Conservation (phyloP, 1,139 yeast species). For the Zhuliangozyma blackwelliae region DNA sequence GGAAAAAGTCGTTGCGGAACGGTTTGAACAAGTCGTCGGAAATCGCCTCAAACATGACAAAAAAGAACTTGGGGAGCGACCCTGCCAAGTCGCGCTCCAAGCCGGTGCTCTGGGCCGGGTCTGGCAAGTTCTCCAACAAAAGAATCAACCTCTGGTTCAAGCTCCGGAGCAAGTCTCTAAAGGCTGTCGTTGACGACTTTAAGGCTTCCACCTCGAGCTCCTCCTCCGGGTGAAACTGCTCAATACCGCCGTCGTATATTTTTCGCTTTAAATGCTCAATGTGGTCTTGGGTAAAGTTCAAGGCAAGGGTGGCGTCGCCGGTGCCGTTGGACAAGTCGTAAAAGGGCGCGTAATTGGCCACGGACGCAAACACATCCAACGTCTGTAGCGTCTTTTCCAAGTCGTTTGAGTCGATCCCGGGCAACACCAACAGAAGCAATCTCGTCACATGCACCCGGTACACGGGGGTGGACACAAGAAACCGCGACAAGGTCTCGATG, state of each 20-base stretch:
- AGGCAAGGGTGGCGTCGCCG: slow-evolving; percentile 55
- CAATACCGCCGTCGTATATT: slow-evolving; percentile 17
- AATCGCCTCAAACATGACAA: slow-evolving; percentile 65
- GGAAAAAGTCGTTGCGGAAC: slow-evolving; percentile 50
- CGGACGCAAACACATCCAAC: slow-evolving; percentile 64
- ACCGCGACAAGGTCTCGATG: slow-evolving; percentile 62
- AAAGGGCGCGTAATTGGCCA: slow-evolving; percentile 73
- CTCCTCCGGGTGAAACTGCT: slow-evolving; percentile 27
- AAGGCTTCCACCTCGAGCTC: slow-evolving; percentile 55
- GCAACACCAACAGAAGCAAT: slow-evolving; percentile 61
- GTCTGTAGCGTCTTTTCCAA: slow-evolving; percentile 68
- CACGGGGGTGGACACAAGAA: slow-evolving; percentile 59
- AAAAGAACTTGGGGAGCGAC: slow-evolving; percentile 59
- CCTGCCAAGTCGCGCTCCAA: slow-evolving; percentile 53
- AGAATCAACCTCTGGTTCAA: slow-evolving; percentile 60
- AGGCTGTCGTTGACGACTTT: slow-evolving; percentile 70
- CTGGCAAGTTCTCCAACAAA: slow-evolving; percentile 75
- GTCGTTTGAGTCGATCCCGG: slow-evolving; percentile 90
- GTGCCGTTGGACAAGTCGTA: slow-evolving; percentile 44
- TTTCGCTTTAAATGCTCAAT: slow-evolving; percentile 43
- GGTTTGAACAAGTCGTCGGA: slow-evolving; percentile 58
- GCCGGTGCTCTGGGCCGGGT: slow-evolving; percentile 44
- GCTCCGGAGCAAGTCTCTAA: slow-evolving; percentile 55
- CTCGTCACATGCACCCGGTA: slow-evolving; percentile 79
- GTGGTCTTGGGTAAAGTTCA: slow-evolving; percentile 69